Conservation (phyloP, 2,329 filamentous ascomycete species). For the Microcyclosporella mali region DNA sequence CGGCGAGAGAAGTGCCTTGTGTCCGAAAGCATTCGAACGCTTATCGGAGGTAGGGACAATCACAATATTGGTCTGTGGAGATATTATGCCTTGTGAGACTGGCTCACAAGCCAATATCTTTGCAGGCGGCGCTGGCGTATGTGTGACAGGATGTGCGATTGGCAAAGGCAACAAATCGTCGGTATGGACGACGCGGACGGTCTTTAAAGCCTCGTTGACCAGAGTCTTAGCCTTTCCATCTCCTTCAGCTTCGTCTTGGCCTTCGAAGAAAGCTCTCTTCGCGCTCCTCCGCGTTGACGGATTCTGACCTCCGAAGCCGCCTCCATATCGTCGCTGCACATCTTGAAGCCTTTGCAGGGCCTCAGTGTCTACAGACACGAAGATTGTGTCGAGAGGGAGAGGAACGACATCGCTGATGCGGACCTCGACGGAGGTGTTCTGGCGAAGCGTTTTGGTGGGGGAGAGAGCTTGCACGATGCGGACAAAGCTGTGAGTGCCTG, state of each 20-base stretch:
- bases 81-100: slow-evolving; percentile 77
- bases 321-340: slow-evolving; percentile 75
- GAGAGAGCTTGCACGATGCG: slow-evolving; percentile 63
- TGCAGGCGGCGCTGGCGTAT: slow-evolving; percentile 74
- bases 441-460: slow-evolving; percentile 67
- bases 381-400: slow-evolving; percentile 74
- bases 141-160: slow-evolving; percentile 78
- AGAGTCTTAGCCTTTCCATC: slow-evolving; percentile 23
- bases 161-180: slow-evolving; percentile 78
- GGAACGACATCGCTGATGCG: slow-evolving; percentile 74
- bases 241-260: slow-evolving; percentile 11
- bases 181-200: slow-evolving; percentile 69
- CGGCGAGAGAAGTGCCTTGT: slow-evolving; percentile 26
- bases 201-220: slow-evolving; percentile 67
- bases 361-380: slow-evolving; percentile 77
- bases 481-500: slow-evolving; percentile 72
- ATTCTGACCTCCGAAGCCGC: slow-evolving; percentile 42
- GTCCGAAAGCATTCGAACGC: slow-evolving; percentile 35
- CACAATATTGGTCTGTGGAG: slow-evolving; percentile 74
- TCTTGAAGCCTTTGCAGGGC: slow-evolving; percentile 73
- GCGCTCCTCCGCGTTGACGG: slow-evolving; percentile 18
- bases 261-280: slow-evolving; percentile 17
- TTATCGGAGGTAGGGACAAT: slow-evolving; percentile 59
- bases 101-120: slow-evolving; percentile 92
- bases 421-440: slow-evolving; percentile 75